phyloP scores from a whole-genome alignment of 306 rosid genomes.

The Pachyrhizus erosus region DNA sequence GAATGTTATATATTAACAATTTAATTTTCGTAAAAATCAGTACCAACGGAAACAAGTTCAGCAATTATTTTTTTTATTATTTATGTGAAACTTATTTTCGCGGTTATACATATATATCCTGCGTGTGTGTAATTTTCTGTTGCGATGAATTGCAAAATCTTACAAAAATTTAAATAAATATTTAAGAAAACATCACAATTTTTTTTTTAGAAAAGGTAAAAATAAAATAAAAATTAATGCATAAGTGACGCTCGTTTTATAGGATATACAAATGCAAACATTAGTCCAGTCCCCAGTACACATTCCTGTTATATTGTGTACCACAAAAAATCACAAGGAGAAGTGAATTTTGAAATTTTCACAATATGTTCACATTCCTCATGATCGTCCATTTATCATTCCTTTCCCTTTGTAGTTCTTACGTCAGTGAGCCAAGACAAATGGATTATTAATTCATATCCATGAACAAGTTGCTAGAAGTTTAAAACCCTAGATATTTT shows the following conservation, averaged over 20 bases:
- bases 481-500: constrained; percentile 24
- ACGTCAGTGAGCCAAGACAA: not conserved
- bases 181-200: not conserved
- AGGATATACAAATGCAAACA: not conserved
- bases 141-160: not conserved
- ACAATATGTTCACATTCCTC: not conserved
- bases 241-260: not conserved
- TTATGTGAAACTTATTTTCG: not conserved
- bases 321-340: not conserved
- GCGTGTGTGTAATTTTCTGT: not conserved
- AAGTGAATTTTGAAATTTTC: not conserved
- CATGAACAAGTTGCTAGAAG: constrained; percentile 10
- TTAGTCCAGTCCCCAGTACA: not conserved
- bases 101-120: not conserved
- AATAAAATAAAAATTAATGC: not conserved
- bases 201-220: not conserved
- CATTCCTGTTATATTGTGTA: not conserved
- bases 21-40: not conserved
- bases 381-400: not conserved
- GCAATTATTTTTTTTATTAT: not conserved
- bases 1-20: not conserved
- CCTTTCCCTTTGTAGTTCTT: not conserved
- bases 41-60: not conserved
- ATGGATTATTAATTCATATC: not conserved
- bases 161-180: not conserved